Conservation (phyloP, 768 basidiomycete species). For the Naganishia onofrii region DNA sequence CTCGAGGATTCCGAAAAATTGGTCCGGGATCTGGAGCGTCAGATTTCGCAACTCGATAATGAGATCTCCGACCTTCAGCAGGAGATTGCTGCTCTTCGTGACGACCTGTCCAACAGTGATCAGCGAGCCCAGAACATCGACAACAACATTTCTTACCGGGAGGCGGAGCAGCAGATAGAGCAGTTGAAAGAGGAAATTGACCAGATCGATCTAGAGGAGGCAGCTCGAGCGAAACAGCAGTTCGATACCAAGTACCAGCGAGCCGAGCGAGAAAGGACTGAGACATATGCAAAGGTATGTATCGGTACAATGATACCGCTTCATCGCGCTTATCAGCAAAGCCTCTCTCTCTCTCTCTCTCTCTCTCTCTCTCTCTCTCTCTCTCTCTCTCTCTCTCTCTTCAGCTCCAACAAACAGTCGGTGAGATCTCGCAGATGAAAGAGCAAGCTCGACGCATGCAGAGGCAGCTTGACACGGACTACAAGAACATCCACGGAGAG, state of each 20-base stretch:
- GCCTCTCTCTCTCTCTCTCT: background rate
- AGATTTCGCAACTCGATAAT: conserved; percentile 14
- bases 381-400: background rate
- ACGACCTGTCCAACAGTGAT: conserved; percentile 35
- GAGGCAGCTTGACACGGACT: conserved; percentile 69
- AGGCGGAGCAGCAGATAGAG: conserved; percentile 65
- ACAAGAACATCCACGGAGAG: conserved; percentile 76
- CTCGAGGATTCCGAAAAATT: conserved; percentile 60
- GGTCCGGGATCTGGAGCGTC: conserved; percentile 17
- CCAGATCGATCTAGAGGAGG: conserved; percentile 75
- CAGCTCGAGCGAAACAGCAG: conserved; percentile 74
- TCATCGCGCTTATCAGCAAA: background rate
- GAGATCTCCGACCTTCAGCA: conserved; percentile 63
- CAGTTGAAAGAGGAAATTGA: conserved; percentile 70
- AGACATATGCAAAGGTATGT: conserved; percentile 58
- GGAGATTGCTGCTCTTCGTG: conserved; percentile 57
- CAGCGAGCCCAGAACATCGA: conserved; percentile 51
- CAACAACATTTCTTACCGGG: conserved; percentile 77
- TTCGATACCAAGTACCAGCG: conserved; percentile 76
- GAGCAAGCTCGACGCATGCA: conserved; percentile 67
- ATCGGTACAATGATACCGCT: background rate
- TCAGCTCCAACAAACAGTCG: conserved; percentile 72
- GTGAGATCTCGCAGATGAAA: conserved; percentile 73
- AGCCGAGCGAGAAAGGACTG: conserved; percentile 70
- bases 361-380: background rate